phyloP scores from a whole-genome alignment of 2,329 filamentous ascomycete genomes.

The Pseudogymnoascus sp. region DNA sequence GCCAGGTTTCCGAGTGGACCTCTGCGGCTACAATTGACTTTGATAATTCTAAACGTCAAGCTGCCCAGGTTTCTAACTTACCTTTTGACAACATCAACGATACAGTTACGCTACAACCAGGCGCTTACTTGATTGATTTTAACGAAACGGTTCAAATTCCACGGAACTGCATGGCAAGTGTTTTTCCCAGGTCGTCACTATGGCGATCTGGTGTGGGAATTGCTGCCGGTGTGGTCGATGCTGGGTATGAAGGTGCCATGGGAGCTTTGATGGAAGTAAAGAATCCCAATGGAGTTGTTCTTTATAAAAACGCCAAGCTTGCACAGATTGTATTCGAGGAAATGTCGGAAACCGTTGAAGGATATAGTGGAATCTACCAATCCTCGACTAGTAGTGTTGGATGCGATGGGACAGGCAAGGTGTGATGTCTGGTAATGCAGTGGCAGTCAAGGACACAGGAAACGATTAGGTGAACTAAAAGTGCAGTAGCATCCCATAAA shows the following conservation, averaged over 20 bases:
- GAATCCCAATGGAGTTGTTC: slow-evolving; percentile 29
- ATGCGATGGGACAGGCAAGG: neutral
- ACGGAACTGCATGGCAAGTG: slow-evolving; percentile 31
- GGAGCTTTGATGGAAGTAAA: slow-evolving; percentile 19
- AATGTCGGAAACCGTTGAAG: slow-evolving; percentile 30
- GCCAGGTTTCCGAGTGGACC: slow-evolving; percentile 23
- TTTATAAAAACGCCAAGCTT: slow-evolving; percentile 30
- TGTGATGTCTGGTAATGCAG: neutral
- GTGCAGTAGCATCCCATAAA: neutral
- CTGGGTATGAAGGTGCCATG: slow-evolving; percentile 34
- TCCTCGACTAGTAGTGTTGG: neutral
- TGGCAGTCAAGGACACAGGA: too few relatives aligned
- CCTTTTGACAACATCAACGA: neutral
- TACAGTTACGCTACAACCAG: slow-evolving; percentile 21
- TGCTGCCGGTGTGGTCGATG: slow-evolving; percentile 34
- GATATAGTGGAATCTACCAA: slow-evolving; percentile 23
- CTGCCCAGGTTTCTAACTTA: slow-evolving; percentile 19
- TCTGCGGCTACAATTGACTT: slow-evolving; percentile 27
- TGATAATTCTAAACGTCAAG: slow-evolving; percentile 24
- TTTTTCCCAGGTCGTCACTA: slow-evolving; percentile 33
- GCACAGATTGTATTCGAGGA: slow-evolving; percentile 35
- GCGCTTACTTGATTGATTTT: slow-evolving; percentile 33
- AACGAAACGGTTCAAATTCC: slow-evolving; percentile 34
- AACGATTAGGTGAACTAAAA: neutral
- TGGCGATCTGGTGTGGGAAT: slow-evolving; percentile 33